Conservation (phyloP, 495 filamentous ascomycete species). For the Aspergillus diversus region DNA sequence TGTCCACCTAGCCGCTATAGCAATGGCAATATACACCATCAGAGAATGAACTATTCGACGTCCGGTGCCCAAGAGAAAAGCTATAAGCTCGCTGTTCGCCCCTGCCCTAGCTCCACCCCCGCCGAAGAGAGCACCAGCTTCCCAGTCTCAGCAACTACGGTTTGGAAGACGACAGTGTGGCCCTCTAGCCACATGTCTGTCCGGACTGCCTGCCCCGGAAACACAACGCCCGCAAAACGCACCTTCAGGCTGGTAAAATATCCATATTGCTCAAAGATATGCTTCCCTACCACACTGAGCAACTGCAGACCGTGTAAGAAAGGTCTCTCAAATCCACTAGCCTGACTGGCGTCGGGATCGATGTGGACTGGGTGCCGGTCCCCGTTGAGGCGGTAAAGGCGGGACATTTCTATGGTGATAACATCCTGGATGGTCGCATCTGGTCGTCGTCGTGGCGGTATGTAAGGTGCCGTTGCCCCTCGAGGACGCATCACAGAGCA, state of each 20-base stretch:
- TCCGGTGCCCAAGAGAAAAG: slow-evolving; percentile 3
- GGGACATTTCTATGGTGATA: slow-evolving; percentile 93
- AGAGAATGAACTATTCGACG: no score
- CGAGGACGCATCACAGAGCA: slow-evolving; percentile 68
- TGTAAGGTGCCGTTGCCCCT: slow-evolving; percentile 74
- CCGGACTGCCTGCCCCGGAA: slow-evolving; percentile 89
- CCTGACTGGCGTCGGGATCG: slow-evolving; percentile 90
- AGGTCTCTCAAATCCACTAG: slow-evolving; percentile 92
- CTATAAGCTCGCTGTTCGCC: slow-evolving; percentile 65
- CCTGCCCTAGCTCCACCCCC: slow-evolving; percentile 79
- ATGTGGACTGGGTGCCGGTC: slow-evolving; percentile 95
- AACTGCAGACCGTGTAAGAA: slow-evolving; percentile 97
- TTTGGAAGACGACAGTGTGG: slow-evolving; percentile 87
- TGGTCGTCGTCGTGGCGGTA: slow-evolving; percentile 73
- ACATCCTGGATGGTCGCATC: slow-evolving; percentile 85
- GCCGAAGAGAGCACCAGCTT: slow-evolving; percentile 89
- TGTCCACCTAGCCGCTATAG: no score
- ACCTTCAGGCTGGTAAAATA: slow-evolving; percentile 94
- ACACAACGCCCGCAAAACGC: slow-evolving; percentile 87
- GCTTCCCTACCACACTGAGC: slow-evolving; percentile 90
- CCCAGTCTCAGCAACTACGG: slow-evolving; percentile 92
- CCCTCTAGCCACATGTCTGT: slow-evolving; percentile 99
- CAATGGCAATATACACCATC: no score
- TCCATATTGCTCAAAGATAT: slow-evolving; percentile 82
- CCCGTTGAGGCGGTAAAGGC: slow-evolving; percentile 90